Evolutionary conservation across 768 basidiomycete species (phyloP).

Genomic region (Mrakia blollopis): DNA sequence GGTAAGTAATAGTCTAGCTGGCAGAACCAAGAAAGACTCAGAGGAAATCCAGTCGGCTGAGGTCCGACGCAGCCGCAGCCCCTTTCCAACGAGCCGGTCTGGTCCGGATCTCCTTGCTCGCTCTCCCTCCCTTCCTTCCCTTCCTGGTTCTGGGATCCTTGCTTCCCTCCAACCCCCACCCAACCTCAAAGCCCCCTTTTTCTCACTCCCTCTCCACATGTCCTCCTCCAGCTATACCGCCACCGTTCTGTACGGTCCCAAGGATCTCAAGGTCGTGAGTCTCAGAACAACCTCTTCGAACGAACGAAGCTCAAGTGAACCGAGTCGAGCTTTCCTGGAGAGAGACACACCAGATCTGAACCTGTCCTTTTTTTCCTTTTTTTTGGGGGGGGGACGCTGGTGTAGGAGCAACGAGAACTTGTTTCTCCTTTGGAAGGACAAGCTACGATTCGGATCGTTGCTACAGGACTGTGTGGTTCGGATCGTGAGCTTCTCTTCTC

Average conservation of each 20-base stretch:
- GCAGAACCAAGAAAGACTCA: no score
- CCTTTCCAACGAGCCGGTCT: no score
- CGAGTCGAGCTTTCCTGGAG: neutral
- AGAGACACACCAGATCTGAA: no score
- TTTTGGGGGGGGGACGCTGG: neutral
- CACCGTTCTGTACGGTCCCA: slow-evolving; percentile 75
- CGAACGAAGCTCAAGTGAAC: neutral
- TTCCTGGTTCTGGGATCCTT: no score
- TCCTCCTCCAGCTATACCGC: slow-evolving; percentile 52
- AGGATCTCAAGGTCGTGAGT: slow-evolving; percentile 66
- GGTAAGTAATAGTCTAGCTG: no score
- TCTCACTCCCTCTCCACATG: neutral
- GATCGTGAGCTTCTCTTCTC: slow-evolving; percentile 45
- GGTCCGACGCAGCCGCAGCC: no score
- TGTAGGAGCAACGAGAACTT: slow-evolving; percentile 9
- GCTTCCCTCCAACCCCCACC: neutral
- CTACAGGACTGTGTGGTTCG: slow-evolving; percentile 83
- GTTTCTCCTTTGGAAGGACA: neutral
- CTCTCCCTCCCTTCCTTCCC: neutral
- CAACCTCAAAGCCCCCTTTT: neutral
- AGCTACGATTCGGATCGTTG: slow-evolving; percentile 57
- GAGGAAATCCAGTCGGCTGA: no score
- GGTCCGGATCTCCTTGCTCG: neutral
- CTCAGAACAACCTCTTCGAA: no score
- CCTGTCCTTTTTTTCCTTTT: neutral